These are phyloP conservation scores for Pichiaceae sp. DNA, from an alignment of 1,139 yeast species.

Conservation along the genomic window DNA sequence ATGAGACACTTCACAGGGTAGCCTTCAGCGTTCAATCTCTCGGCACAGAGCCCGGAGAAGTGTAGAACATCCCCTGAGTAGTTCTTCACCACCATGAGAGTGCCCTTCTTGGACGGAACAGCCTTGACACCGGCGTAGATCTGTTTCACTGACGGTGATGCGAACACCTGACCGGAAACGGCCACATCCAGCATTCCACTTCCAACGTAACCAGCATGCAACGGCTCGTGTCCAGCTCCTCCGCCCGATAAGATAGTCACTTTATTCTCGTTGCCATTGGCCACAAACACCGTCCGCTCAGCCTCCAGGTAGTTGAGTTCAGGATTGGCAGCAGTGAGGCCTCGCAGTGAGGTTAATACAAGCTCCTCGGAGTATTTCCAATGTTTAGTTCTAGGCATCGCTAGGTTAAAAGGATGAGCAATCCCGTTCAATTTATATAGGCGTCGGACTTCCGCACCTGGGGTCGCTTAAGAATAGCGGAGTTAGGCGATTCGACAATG, in stretches of 20 bases:
- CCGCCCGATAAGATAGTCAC: conserved; percentile 82
- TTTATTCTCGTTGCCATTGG: conserved; percentile 33
- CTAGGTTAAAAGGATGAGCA: background rate
- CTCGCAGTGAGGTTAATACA: conserved; percentile 56
- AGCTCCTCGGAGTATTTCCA: conserved; percentile 54
- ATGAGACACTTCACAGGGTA: conserved; percentile 61
- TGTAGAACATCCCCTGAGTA: conserved; percentile 92
- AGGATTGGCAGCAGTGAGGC: conserved; percentile 65
- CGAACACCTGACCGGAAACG: conserved; percentile 82
- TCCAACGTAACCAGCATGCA: conserved; percentile 89
- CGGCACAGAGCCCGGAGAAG: conserved; percentile 77
- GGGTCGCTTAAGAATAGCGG: too few species aligned
- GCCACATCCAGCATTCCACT: conserved; percentile 77
- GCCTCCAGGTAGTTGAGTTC: conserved; percentile 50
- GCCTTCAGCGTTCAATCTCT: conserved; percentile 75
- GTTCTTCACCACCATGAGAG: conserved; percentile 73
- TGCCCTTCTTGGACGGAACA: conserved; percentile 47
- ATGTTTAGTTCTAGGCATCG: conserved; percentile 30
- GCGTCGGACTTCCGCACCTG: background rate
- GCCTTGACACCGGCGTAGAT: conserved; percentile 66
- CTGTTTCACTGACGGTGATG: conserved; percentile 88
- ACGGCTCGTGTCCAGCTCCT: conserved; percentile 94
- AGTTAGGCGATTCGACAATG: too few species aligned
- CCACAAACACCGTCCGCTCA: conserved; percentile 59
- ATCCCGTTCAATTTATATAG: too few species aligned